Base-by-base conservation (phyloP, 2,329 filamentous ascomycete species). In the Colletotrichum noveboracense region DNA sequence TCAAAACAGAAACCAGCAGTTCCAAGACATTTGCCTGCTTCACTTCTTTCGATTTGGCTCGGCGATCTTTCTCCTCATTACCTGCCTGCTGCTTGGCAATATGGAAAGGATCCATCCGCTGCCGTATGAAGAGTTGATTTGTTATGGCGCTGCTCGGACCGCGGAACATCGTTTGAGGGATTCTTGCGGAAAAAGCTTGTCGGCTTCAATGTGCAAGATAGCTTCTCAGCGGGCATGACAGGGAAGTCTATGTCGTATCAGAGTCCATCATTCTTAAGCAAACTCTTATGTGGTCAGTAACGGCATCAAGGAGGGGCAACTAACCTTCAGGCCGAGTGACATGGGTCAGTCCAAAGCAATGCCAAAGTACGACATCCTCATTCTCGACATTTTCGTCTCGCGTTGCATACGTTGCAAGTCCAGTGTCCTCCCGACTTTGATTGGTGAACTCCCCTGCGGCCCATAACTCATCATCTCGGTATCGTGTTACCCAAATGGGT, bases 371-470 rank as follows among this genome's bases (percentile, higher is more conserved):
- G 18, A 92, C 84, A 79, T 92, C 90, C 5, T 88, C 86, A 76
- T 92, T 89, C 72, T 88, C 86, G 65, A 91, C 88, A 66, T 84
- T 85, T 70, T 91, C 89, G 71, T 88, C 86, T n/a, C 88, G 84
- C 18, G 87, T 84, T 0, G 88, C 89, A 85, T 87, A 72, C 80
- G 89, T 84, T 26, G 83, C 85, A 71, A 88, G 82, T 71, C 89
- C 86, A 78, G 88, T 83, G 64, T 88, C 90, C 80, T 93, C 86
- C 78, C 88, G 83, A 62, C 88, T 90, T 80, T 93, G 91, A 78
- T 91, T 91, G 0, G 91, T 90, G 81, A 91, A 92, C 70, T 88
- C 86, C 6, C 91, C 91, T 4, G 90, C 91, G 0, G 91, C 88
- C 81, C 88, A 92, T 4, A 92, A 84, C 82, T 93, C 90, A 71